Evolutionary conservation across 306 rosid genomes (phyloP).

Genomic region (Astragalus membranaceus): DNA sequence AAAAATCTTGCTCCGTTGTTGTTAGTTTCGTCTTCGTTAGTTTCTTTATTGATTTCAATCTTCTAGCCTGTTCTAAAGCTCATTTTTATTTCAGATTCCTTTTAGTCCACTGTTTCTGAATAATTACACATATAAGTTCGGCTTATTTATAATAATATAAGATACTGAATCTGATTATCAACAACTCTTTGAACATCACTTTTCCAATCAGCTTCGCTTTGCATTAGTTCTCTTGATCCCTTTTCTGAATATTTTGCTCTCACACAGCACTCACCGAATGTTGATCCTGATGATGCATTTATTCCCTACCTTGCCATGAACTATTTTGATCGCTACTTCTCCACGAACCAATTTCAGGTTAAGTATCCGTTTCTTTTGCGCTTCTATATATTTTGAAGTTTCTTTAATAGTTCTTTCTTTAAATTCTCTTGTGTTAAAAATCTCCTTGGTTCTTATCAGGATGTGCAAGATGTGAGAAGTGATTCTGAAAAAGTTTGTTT

Average conservation of each 20-base stretch:
- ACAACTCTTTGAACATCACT: background rate
- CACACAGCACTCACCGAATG: background rate
- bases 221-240: background rate
- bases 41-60: background rate
- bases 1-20: too few relatives aligned
- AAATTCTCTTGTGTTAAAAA: background rate
- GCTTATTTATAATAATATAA: too few relatives aligned
- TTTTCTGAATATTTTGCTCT: background rate
- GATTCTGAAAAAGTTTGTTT: background rate
- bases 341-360: background rate
- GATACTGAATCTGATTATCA: too few relatives aligned
- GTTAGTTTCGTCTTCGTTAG: background rate
- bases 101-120: too few relatives aligned
- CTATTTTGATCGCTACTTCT: conserved; percentile 12
- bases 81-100: too few relatives aligned
- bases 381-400: background rate
- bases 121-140: too few relatives aligned
- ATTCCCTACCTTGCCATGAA: conserved; percentile 17
- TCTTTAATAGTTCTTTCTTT: background rate
- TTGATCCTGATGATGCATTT: background rate
- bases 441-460: background rate
- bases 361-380: background rate
- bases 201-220: background rate
- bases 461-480: background rate
- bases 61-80: too few relatives aligned